Evolutionary conservation across 768 basidiomycete genomes (phyloP), one percentile per base, ranked within the genome.

Genomic region (Leccinum incarnatum): DNA sequence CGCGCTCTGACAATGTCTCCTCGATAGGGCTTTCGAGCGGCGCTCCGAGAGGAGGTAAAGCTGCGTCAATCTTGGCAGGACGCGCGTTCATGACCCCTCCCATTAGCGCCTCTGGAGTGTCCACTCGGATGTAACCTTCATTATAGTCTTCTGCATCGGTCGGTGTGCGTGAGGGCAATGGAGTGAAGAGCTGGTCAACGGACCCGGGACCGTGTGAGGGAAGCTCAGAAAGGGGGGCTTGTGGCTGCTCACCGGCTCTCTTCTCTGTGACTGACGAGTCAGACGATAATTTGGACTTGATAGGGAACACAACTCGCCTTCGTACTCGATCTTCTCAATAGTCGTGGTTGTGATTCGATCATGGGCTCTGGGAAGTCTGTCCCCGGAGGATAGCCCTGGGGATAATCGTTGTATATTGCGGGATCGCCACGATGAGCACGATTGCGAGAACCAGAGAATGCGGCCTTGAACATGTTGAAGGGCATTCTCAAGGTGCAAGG

Each of bases 401-500:
- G 68, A 64, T 65, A 72, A 45, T 68, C 66, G 5, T 55, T 21
- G 19, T 70, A 73, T 50, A 65, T 58, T 46, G 58, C 42, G 29
- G 65, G 53, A 62, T 72, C 72, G 23, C 59, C 67, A 48, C 64
- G 72, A 50, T 70, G 63, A 25, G 50, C 30, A 37, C 71, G 71
- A 62, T 62, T 74, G 69, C 71, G 71, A 56, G 70, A 72, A 60
- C 73, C 64, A 57, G 70, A 61, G 51, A 73, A 70, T 63, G 68
- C 32, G 5, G 32, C 72, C 63, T 73, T 73, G 64, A 73, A 73
- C 73, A 73, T 73, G 62, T 73, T 75, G 59, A 73, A 75, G 60
- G 72, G 72, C 72, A 73, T 73, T 56, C 69, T 72, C 67, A 54
- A 57, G 60, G 67, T 57, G 55, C 53, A 53, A 53, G 51, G 58